Evolutionary conservation across 257 asterid genomes (phyloP).

Genomic region (Oldenlandia corymbosa): DNA sequence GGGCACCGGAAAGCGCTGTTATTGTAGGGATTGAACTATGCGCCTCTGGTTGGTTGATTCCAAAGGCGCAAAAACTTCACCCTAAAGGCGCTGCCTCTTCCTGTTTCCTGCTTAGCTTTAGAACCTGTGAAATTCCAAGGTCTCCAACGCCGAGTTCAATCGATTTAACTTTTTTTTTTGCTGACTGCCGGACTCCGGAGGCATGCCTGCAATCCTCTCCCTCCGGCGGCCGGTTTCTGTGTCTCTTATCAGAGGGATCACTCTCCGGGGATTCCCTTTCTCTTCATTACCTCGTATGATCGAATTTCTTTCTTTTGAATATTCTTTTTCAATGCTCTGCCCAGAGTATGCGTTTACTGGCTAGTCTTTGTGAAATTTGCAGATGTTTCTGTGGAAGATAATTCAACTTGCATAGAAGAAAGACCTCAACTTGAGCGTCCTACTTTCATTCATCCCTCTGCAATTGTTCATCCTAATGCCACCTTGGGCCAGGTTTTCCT

Average conservation of each 20-base stretch:
- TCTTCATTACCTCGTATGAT: conserved; percentile 40
- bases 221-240: conserved; percentile 29
- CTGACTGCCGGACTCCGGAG: conserved; percentile 4
- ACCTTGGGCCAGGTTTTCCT: conserved; percentile 56
- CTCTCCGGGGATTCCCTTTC: conserved; percentile 35
- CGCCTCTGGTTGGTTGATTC: neutral
- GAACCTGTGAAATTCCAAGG: neutral
- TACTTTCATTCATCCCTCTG: conserved; percentile 56
- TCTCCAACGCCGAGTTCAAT: neutral
- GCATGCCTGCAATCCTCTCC: conserved; percentile 32
- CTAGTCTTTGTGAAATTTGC: conserved; percentile 12
- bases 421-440: neutral
- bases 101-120: neutral
- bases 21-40: neutral
- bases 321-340: neutral
- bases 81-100: neutral
- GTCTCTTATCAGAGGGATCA: conserved; percentile 33
- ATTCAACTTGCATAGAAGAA: conserved; percentile 20
- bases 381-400: conserved; percentile 48
- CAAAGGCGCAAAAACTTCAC: neutral
- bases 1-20: neutral
- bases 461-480: conserved; percentile 65
- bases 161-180: neutral
- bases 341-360: neutral
- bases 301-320: neutral